Evolutionary conservation across 2,329 filamentous ascomycete genomes (phyloP).

Genomic region (Fusarium luffae): DNA sequence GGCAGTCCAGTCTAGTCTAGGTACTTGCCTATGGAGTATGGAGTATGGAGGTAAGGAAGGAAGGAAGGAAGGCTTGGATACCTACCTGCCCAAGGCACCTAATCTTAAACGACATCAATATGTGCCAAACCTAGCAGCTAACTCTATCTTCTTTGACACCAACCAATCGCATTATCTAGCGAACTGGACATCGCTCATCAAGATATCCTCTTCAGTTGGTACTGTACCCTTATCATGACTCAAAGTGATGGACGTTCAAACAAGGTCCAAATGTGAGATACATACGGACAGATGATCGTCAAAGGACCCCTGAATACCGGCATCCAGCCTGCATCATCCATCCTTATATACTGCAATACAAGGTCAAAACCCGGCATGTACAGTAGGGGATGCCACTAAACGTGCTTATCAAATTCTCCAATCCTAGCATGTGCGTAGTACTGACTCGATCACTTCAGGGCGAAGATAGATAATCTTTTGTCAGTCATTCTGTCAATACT

Average conservation of each 20-base stretch:
- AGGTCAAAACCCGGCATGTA: background rate
- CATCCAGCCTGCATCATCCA: slow-evolving; percentile 4
- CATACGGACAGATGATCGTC: slow-evolving; percentile 10
- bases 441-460: background rate
- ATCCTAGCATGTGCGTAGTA: background rate
- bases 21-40: background rate
- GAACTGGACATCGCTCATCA: background rate
- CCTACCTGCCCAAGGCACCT: background rate
- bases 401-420: background rate
- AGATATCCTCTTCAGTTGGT: background rate
- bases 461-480: background rate
- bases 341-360: background rate
- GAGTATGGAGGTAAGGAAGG: background rate
- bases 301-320: slow-evolving; percentile 18
- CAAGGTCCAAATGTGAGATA: background rate
- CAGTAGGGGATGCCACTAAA: background rate
- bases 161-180: slow-evolving; percentile 18
- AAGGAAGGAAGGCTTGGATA: background rate
- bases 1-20: slow-evolving; percentile 1
- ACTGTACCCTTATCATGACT: background rate
- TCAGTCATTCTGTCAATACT: background rate
- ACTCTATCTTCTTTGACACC: background rate
- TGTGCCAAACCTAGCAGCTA: background rate
- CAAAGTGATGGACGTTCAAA: slow-evolving; percentile 3
- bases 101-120: background rate